A percentile compares a stretch with the other conserved stretches of the same genome.
Conservation (phyloP, 2,329 filamentous ascomycete genomes). For the Paramyrothecium sp. region DNA sequence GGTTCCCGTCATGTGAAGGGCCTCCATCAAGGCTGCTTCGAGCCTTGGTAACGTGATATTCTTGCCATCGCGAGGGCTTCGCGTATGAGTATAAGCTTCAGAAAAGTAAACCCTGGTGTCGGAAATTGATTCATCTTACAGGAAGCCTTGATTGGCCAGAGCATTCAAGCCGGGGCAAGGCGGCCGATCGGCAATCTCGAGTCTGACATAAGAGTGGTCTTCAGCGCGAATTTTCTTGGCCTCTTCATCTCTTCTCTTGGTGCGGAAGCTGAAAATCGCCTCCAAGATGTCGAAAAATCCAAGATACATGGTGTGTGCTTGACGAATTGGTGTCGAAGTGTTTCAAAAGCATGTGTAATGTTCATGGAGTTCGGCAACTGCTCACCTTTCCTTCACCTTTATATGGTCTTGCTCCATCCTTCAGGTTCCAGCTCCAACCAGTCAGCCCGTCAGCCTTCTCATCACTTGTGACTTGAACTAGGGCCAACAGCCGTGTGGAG, state of each 20-base stretch:
- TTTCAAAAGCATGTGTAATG: too few relatives aligned
- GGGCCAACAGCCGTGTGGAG: too few relatives aligned
- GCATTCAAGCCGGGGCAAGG: not conserved
- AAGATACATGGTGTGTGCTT: not conserved
- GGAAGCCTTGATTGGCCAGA: constrained; percentile 27
- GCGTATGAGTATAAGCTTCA: not conserved
- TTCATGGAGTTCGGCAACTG: too few relatives aligned
- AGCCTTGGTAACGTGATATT: not conserved
- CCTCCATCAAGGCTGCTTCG: not conserved
- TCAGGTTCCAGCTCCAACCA: too few relatives aligned
- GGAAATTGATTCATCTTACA: constrained; percentile 15
- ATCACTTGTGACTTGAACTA: not conserved
- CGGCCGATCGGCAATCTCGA: not conserved
- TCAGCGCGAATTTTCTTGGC: not conserved
- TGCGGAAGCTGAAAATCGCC: not conserved
- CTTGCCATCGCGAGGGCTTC: not conserved
- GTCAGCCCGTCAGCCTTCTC: not conserved
- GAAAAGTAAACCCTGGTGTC: too few relatives aligned
- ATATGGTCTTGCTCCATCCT: not conserved
- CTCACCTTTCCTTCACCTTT: not conserved
- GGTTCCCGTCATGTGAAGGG: not conserved
- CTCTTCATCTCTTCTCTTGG: not conserved
- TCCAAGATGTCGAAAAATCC: not conserved
- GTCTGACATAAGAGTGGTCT: not conserved
- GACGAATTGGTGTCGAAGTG: not conserved